Conservation (phyloP, 192 early-diverging fungal genomes). For the Entophlyctis luteolus region DNA sequence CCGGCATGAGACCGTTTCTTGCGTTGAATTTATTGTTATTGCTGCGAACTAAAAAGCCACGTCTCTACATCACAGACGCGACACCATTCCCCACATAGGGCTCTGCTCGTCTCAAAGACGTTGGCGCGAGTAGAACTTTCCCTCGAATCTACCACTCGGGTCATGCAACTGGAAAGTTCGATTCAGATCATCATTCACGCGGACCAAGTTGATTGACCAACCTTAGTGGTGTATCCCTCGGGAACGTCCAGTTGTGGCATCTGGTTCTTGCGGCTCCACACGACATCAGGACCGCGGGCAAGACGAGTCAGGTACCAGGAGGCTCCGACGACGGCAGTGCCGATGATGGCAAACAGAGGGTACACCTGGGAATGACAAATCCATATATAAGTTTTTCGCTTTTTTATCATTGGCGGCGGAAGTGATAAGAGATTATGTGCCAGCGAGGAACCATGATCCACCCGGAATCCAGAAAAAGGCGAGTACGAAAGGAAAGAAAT, state of each 20-base stretch:
- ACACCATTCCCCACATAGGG: neutral
- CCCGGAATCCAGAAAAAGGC: too few species aligned
- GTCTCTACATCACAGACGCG: neutral
- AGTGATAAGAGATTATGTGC: too few species aligned
- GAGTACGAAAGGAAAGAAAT: too few species aligned
- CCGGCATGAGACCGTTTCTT: neutral
- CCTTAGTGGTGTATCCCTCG: conserved; percentile 7
- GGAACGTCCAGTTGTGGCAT: conserved; percentile 17
- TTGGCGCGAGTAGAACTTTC: neutral
- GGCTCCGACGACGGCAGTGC: conserved; percentile 22
- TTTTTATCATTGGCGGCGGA: too few species aligned
- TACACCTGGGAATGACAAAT: neutral
- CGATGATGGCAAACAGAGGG: conserved; percentile 29
- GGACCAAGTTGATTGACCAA: too few species aligned
- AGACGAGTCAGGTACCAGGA: conserved; percentile 27
- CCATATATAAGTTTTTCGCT: neutral
- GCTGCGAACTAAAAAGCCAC: neutral
- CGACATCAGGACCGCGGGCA: conserved; percentile 26
- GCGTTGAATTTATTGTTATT: too few species aligned
- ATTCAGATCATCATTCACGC: too few species aligned
- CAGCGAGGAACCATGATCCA: too few species aligned
- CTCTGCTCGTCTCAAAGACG: neutral
- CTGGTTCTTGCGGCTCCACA: conserved; percentile 29
- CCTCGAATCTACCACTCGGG: conserved; percentile 3
- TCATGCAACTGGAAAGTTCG: neutral